Conservation (phyloP, 2,329 filamentous ascomycete species). For the Cadophora malorum region DNA sequence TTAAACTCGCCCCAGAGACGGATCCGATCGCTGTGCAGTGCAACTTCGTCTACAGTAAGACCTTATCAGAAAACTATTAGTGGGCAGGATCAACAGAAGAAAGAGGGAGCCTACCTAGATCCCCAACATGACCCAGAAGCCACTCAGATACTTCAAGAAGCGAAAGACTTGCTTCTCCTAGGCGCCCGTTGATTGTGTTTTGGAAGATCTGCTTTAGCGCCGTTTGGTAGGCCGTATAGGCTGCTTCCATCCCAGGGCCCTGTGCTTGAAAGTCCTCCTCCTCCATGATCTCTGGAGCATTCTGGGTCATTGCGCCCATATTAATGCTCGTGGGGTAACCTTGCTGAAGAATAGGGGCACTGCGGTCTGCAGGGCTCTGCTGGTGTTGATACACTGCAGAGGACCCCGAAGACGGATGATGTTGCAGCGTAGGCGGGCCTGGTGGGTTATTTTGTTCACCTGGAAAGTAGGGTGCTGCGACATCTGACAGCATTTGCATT, state of each 20-base stretch:
- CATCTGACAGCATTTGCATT: slow-evolving; percentile 78
- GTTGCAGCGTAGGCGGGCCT: slow-evolving; percentile 60
- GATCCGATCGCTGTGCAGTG: slow-evolving; percentile 76
- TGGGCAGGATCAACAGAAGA: slow-evolving; percentile 41
- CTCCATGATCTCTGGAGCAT: slow-evolving; percentile 54
- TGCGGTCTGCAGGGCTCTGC: slow-evolving; percentile 54
- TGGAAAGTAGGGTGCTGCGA: slow-evolving; percentile 77
- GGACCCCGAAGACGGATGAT: slow-evolving; percentile 57
- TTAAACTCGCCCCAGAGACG: slow-evolving; percentile 96
- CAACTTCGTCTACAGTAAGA: slow-evolving; percentile 82
- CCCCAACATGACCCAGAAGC: slow-evolving; percentile 68
- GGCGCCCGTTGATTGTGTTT: slow-evolving; percentile 62
- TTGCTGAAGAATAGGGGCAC: slow-evolving; percentile 59
- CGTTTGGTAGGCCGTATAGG: slow-evolving; percentile 69
- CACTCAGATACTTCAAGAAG: slow-evolving; percentile 70
- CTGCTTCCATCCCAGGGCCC: slow-evolving; percentile 63
- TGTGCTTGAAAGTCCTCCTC: slow-evolving; percentile 64
- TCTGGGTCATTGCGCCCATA: slow-evolving; percentile 55
- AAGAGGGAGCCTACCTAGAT: slow-evolving; percentile 62
- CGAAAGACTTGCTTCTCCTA: slow-evolving; percentile 63
- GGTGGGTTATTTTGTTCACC: slow-evolving; percentile 68
- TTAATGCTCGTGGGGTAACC: slow-evolving; percentile 57
- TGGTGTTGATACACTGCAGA: slow-evolving; percentile 62
- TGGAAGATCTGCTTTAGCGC: slow-evolving; percentile 69
- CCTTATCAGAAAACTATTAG: slow-evolving; percentile 61